phyloP scores from a whole-genome alignment of 371 early-diverging fungal genomes.

The Batkoa obscura region DNA sequence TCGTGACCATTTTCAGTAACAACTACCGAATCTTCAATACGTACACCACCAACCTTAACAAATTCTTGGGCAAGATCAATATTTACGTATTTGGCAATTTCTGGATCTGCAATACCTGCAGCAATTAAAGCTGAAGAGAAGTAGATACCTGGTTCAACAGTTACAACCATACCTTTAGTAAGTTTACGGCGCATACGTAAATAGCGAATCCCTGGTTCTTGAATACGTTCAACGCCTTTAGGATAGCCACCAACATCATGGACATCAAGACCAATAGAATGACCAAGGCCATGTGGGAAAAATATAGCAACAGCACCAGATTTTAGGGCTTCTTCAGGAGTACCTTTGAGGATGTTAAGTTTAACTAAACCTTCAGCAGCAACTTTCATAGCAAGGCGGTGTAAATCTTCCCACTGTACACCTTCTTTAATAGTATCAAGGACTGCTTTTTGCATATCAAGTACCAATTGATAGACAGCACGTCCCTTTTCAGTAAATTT shows the following conservation, averaged over 20 bases:
- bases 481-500: constrained; percentile 54
- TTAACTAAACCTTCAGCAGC: constrained; percentile 53
- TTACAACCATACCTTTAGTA: constrained; percentile 64
- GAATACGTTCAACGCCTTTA: constrained; percentile 46
- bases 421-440: constrained; percentile 51
- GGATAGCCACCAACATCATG: constrained; percentile 88
- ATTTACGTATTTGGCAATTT: constrained; percentile 41
- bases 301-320: constrained; percentile 64
- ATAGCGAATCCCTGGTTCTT: constrained; percentile 63
- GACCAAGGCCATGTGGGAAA: constrained; percentile 74
- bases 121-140: constrained; percentile 36
- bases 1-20: constrained; percentile 44
- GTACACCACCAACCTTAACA: constrained; percentile 69
- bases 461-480: constrained; percentile 60
- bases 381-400: constrained; percentile 49
- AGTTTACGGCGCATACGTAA: constrained; percentile 71
- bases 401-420: constrained; percentile 79
- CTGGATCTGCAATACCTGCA: constrained; percentile 25
- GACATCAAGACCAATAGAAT: constrained; percentile 53
- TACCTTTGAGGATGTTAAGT: constrained; percentile 51
- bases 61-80: constrained; percentile 44
- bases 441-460: constrained; percentile 63
- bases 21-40: constrained; percentile 80
- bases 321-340: constrained; percentile 36
- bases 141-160: constrained; percentile 83